Evolutionary conservation across 352 stramenopile genomes (phyloP).

Genomic region (Phytophthora citrophthora): DNA sequence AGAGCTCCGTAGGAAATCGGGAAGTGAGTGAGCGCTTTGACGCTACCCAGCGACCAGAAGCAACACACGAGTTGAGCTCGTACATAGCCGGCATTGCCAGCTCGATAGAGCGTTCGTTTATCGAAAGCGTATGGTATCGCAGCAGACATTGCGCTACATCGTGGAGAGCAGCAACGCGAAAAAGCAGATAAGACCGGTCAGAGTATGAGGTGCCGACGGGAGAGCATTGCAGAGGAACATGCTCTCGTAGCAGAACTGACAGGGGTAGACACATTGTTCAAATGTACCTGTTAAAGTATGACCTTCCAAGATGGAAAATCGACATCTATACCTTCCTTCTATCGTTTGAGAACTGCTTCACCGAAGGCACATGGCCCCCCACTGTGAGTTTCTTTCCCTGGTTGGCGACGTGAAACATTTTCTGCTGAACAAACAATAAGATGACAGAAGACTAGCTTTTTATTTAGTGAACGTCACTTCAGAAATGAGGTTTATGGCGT

Average conservation of each 20-base stretch:
- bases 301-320: no score
- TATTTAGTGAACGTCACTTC: neutral
- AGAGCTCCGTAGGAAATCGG: constrained; percentile 19
- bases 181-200: constrained; percentile 3
- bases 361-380: no score
- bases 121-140: constrained; percentile 9
- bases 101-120: constrained; percentile 7
- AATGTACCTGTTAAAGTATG: no score
- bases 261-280: neutral
- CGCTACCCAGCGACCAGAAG: neutral
- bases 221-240: neutral
- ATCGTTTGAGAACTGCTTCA: no score
- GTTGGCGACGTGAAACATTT: no score
- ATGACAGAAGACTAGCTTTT: no score
- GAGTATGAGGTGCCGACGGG: neutral
- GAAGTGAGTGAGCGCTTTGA: constrained; percentile 26
- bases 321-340: neutral
- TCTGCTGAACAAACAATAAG: no score
- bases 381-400: no score
- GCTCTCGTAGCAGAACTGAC: neutral
- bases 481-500: neutral
- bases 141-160: constrained; percentile 1
- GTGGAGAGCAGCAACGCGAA: neutral
- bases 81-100: neutral
- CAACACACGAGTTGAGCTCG: neutral